A percentile compares a stretch with the other conserved stretches of the same genome.
phyloP scores from a whole-genome alignment of 306 rosid genomes.

The Pterocarpus macrocarpus region DNA sequence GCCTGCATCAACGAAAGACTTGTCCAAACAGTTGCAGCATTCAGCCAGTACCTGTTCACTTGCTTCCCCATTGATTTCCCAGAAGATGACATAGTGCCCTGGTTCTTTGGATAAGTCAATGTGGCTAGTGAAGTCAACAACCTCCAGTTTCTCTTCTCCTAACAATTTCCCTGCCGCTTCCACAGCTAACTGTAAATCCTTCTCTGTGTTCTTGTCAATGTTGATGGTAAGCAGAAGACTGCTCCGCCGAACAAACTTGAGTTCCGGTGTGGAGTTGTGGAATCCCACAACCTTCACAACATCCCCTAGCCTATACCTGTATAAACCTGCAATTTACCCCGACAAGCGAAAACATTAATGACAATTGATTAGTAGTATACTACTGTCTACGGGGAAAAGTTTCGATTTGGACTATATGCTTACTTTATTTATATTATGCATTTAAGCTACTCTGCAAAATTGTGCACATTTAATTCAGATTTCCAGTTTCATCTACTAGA shows the following conservation, averaged over 20 bases:
- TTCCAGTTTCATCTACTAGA: background rate
- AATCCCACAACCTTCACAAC: slow-evolving; percentile 84
- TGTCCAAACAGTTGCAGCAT: slow-evolving; percentile 84
- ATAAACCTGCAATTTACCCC: slow-evolving; percentile 65
- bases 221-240: slow-evolving; percentile 75
- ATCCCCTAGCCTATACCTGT: slow-evolving; percentile 87
- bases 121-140: slow-evolving; percentile 83
- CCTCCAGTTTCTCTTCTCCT: slow-evolving; percentile 68
- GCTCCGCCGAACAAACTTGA: slow-evolving; percentile 74
- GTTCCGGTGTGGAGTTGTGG: slow-evolving; percentile 86
- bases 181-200: slow-evolving; percentile 81
- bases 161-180: slow-evolving; percentile 69
- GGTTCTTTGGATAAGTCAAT: slow-evolving; percentile 74
- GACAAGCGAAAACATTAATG: background rate
- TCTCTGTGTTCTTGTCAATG: slow-evolving; percentile 97
- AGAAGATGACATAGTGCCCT: slow-evolving; percentile 88
- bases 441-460: background rate
- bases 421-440: too few relatives aligned
- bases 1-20: slow-evolving; percentile 80
- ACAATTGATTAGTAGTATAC: background rate
- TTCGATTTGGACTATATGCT: too few relatives aligned
- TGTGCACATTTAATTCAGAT: slow-evolving; percentile 2
- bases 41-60: slow-evolving; percentile 61
- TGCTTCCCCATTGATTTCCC: slow-evolving; percentile 85
- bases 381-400: too few relatives aligned